A percentile compares a stretch with the other conserved stretches of the same genome.
phyloP scores from a whole-genome alignment of 441 rosid genomes.

The Erodium texanum region DNA sequence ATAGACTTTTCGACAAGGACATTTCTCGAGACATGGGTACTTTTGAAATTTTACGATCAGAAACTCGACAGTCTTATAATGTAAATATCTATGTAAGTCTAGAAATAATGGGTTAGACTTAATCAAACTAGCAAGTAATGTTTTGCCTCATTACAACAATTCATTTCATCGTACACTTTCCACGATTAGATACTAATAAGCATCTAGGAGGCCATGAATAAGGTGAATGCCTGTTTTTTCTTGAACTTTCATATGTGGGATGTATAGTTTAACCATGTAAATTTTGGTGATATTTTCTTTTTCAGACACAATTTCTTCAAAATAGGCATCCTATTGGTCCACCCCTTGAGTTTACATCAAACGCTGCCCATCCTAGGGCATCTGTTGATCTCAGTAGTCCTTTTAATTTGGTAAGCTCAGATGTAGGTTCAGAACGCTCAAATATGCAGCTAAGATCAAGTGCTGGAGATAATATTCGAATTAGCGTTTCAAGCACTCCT shows the following conservation, averaged over 20 bases:
- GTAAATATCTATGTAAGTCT: not conserved
- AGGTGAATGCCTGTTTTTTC: too few species aligned
- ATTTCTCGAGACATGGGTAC: not conserved
- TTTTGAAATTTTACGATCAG: not conserved
- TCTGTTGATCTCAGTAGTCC: constrained; percentile 64
- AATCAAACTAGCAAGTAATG: not conserved
- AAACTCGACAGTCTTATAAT: not conserved
- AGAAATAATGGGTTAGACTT: not conserved
- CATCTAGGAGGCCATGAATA: too few species aligned
- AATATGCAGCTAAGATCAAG: constrained; percentile 64
- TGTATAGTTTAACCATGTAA: not conserved
- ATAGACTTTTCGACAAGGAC: not conserved
- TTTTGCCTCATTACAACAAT: not conserved
- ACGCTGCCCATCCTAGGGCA: constrained; percentile 70
- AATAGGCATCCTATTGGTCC: constrained; percentile 75
- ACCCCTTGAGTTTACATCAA: constrained; percentile 66
- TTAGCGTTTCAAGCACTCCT: constrained; percentile 91
- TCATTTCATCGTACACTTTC: too few species aligned
- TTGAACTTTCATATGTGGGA: not conserved
- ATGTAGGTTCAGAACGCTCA: constrained; percentile 71
- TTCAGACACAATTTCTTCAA: constrained; percentile 28
- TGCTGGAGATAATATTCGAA: constrained; percentile 71
- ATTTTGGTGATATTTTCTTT: not conserved
- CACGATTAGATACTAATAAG: too few species aligned
- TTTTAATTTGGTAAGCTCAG: constrained; percentile 73